These are phyloP conservation scores for Talaromyces sp. DNA, from an alignment of 2,329 filamentous ascomycete species.

Conservation along the genomic window DNA sequence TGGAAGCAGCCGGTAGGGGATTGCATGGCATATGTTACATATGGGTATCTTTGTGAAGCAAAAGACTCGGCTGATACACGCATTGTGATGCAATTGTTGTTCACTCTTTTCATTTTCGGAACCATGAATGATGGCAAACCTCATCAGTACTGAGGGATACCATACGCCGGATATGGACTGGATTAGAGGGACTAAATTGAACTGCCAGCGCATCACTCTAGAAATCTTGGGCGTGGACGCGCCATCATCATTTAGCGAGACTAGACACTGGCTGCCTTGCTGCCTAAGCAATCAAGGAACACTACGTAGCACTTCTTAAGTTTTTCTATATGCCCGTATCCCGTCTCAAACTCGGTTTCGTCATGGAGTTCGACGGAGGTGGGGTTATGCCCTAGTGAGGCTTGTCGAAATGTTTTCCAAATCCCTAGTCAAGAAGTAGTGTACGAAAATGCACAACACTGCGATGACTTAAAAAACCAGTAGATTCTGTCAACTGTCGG, in stretches of 20 bases:
- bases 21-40: not conserved
- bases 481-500: not conserved
- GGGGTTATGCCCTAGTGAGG: conserved; percentile 5
- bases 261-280: not conserved
- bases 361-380: not conserved
- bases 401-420: not conserved
- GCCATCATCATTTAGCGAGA: not conserved
- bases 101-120: too few relatives aligned
- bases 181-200: not conserved
- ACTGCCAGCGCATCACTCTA: conserved; percentile 15
- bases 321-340: not conserved
- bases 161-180: not conserved
- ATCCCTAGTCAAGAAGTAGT: not conserved
- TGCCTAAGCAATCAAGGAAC: conserved; percentile 8
- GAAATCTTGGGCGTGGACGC: not conserved
- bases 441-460: not conserved
- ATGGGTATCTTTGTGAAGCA: not conserved
- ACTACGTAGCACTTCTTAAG: too few relatives aligned
- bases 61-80: not conserved
- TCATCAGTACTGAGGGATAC: not conserved
- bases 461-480: not conserved
- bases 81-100: not conserved
- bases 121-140: not conserved
- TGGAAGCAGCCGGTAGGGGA: not conserved
- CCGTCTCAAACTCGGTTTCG: not conserved